Evolutionary conservation across 2,329 filamentous ascomycete species (phyloP).

Genomic region (Sordariomycetes sp.): DNA sequence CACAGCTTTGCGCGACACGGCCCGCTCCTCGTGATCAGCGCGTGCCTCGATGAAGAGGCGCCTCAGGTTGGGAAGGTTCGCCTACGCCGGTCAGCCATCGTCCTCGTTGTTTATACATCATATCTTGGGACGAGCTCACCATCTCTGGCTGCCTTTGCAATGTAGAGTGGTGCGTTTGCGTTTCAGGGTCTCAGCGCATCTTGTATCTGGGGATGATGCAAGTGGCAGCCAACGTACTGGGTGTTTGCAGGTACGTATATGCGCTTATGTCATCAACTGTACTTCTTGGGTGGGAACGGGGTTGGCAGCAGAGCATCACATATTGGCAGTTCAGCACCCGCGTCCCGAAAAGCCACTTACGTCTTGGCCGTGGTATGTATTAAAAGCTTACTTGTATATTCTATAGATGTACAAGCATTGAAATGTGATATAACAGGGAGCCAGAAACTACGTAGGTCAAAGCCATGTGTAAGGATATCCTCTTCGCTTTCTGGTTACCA

Average conservation of each 20-base stretch:
- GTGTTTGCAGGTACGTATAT: not conserved
- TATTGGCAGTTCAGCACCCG: too few species aligned
- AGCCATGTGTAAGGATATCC: too few species aligned
- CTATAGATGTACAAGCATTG: too few species aligned
- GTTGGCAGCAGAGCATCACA: too few species aligned
- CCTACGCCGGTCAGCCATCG: slow-evolving; percentile 23
- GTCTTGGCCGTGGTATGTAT: too few species aligned
- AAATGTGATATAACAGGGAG: too few species aligned
- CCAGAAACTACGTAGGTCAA: too few species aligned
- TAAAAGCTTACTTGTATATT: too few species aligned
- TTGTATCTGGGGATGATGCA: not conserved
- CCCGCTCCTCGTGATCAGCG: slow-evolving; percentile 85
- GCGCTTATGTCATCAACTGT: too few species aligned
- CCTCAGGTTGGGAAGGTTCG: slow-evolving; percentile 84
- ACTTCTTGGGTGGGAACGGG: too few species aligned
- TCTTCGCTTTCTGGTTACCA: too few species aligned
- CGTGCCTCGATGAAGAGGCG: slow-evolving; percentile 91
- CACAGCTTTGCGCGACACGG: slow-evolving; percentile 87
- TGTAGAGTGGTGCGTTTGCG: not conserved
- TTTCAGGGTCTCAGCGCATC: not conserved
- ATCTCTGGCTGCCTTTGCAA: not conserved
- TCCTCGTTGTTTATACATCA: not conserved
- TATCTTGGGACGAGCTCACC: not conserved
- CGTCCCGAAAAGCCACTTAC: too few species aligned
- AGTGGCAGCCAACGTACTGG: not conserved